phyloP scores from a whole-genome alignment of 768 basidiomycete genomes.

The Tulasnella sp. region DNA sequence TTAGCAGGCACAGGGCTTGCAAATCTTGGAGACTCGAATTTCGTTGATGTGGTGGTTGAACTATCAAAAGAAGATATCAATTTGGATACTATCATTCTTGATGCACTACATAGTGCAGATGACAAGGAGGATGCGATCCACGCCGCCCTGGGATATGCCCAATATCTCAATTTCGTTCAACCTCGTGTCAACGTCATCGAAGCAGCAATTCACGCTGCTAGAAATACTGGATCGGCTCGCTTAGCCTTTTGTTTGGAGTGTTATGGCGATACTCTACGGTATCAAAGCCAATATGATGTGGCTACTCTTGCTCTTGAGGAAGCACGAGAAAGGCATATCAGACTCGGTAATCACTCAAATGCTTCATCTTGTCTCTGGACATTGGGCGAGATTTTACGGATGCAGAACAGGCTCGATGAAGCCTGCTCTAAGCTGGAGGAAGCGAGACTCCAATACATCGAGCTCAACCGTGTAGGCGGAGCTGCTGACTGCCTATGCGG shows the following conservation, averaged over 20 bases:
- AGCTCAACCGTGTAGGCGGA: no score
- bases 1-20: neutral
- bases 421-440: no score
- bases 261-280: neutral
- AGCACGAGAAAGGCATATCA: neutral
- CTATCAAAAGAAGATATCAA: neutral
- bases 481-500: neutral
- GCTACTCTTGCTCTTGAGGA: neutral
- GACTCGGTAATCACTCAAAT: neutral
- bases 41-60: neutral
- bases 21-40: neutral
- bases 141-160: neutral
- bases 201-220: neutral
- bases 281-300: constrained; percentile 1
- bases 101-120: neutral
- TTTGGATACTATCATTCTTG: neutral
- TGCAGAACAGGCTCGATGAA: no score
- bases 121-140: neutral
- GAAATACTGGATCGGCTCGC: neutral
- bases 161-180: neutral
- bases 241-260: neutral
- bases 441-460: no score
- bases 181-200: neutral
- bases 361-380: neutral
- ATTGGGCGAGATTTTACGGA: neutral